These are phyloP conservation scores for Furcasterigmium furcatum DNA, from an alignment of 2,329 filamentous ascomycete species.

Conservation along the genomic window DNA sequence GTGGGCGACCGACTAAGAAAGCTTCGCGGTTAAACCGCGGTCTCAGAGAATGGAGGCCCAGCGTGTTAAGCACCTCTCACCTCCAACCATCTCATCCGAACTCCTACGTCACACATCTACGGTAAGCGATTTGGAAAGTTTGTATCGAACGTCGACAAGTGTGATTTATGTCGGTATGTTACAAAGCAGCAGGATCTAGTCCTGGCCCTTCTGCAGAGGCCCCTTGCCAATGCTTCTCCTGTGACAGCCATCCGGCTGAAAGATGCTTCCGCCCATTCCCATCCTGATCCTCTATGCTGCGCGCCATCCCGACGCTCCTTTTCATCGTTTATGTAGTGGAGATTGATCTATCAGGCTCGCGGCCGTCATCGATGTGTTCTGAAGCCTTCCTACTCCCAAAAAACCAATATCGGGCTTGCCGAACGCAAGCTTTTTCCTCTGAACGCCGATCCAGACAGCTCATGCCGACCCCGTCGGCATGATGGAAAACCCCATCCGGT, in stretches of 20 bases:
- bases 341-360: slow-evolving; percentile 11
- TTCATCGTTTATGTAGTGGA: slow-evolving; percentile 13
- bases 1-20: no score
- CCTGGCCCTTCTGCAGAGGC: slow-evolving; percentile 6
- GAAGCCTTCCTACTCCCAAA: neutral
- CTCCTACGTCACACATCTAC: no score
- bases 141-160: neutral
- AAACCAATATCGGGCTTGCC: slow-evolving; percentile 1
- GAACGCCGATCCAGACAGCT: slow-evolving; percentile 8
- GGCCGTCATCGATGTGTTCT: slow-evolving; percentile 12
- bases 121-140: no score
- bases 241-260: no score
- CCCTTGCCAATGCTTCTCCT: slow-evolving; percentile 4
- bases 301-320: slow-evolving; percentile 9
- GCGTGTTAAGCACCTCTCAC: no score
- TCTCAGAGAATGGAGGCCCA: no score
- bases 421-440: slow-evolving; percentile 9
- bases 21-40: no score
- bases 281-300: slow-evolving; percentile 12
- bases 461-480: neutral
- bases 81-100: no score
- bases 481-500: slow-evolving; percentile 7
- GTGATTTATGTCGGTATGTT: slow-evolving; percentile 9
- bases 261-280: slow-evolving; percentile 6
- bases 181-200: slow-evolving; percentile 13